A percentile compares a stretch with the other conserved stretches of the same genome.
Evolutionary conservation across 257 asterid species (phyloP).

Genomic region (Rauvolfia tetraphylla): DNA sequence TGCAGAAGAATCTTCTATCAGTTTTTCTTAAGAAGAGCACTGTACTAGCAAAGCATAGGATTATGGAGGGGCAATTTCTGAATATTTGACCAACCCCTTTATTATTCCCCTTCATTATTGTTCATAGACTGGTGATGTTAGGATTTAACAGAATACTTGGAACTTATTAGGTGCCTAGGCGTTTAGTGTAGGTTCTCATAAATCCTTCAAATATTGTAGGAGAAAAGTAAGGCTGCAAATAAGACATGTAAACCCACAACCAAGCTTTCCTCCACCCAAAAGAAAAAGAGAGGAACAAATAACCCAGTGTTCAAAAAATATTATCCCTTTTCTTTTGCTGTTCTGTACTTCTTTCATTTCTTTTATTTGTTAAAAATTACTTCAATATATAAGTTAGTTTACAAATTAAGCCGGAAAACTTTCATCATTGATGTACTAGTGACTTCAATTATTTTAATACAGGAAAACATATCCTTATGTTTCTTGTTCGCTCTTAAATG

Average conservation of each 20-base stretch:
- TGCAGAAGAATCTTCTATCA: not conserved
- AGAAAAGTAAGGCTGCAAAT: not conserved
- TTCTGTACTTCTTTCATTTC: not conserved
- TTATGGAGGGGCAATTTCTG: too few relatives aligned
- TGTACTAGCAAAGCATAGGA: too few relatives aligned
- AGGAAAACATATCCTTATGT: not conserved
- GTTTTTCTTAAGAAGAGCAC: too few relatives aligned
- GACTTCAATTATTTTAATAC: not conserved
- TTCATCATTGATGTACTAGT: not conserved
- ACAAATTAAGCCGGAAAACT: too few relatives aligned
- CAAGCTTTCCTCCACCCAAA: too few relatives aligned
- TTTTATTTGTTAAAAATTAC: not conserved
- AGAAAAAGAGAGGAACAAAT: not conserved
- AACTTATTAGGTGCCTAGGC: not conserved
- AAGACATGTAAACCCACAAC: too few relatives aligned
- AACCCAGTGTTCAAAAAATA: not conserved
- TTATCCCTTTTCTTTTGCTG: not conserved
- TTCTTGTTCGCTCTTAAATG: not conserved
- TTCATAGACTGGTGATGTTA: too few relatives aligned
- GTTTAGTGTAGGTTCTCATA: not conserved
- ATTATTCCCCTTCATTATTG: too few relatives aligned
- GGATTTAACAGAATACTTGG: too few relatives aligned
- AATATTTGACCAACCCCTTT: too few relatives aligned
- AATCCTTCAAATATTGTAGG: not conserved
- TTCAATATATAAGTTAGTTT: too few relatives aligned